Evolutionary conservation across 192 early-diverging fungal genomes (phyloP), one percentile per base, ranked within the genome.

Genomic region (Spizellomyces punctatus): DNA sequence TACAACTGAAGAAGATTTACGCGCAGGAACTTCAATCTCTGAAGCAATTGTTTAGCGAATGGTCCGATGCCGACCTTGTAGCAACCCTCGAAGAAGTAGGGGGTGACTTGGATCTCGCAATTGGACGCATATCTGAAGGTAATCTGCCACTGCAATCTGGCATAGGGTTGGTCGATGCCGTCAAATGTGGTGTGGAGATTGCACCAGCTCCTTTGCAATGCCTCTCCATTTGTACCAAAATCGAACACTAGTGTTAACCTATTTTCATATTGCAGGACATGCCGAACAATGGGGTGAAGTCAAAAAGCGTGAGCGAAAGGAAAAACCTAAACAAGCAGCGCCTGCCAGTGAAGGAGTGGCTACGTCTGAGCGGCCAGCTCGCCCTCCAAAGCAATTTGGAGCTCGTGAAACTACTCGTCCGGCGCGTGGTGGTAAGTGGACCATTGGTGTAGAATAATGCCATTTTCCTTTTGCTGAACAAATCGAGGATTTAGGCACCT

Each of bases 51-150:
- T 85, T 85, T 68, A 72, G 66, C 16, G 88, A 89, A 58, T 98
- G 95, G 94, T 82, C 90, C 71, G 92, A 95, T 71, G 89, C 87
- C 71, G 96, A 98, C 80, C 84, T 98, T 66, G 75, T 95, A 52
- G 91, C 85, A 49, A 88, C 88, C 22, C 80, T 97, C 66, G 89
- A 93, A 76, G 96, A 98, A 71, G 90, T 90, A 56, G 72, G 87
- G 54, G 95, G 95, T 22, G 93, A 98, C 74, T 76, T 96, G 48
- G 91, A 95, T 44, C 68, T 85, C 22, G 89, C 94, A 57, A 88
- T 91, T 81, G 81, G 69, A 59, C 83, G 94, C 63, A 97, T 98
- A 69, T 83, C 82, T 63, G 92, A 96, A 81, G 90, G 91, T 90
- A 86, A 19, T 19, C 12, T 59, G 59, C 27, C 27, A 36, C 27